Conservation (phyloP, 73 alveolate genomes). For the Effrenium voratum region DNA sequence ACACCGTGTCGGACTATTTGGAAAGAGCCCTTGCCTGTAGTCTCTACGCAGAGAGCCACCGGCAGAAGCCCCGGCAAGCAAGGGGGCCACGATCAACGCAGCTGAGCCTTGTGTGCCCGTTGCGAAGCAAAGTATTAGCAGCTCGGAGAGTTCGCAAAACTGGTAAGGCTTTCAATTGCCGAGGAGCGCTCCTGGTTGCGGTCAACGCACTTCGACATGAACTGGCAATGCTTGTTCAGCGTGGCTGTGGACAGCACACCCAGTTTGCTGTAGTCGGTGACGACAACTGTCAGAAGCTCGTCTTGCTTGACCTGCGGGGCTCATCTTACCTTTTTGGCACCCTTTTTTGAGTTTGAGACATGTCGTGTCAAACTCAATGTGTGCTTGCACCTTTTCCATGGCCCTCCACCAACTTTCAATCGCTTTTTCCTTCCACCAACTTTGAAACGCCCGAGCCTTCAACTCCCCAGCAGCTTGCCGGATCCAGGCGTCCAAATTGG, state of each 20-base stretch:
- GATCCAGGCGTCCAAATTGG: conserved; percentile 15
- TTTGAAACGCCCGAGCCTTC: no score
- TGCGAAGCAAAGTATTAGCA: not conserved
- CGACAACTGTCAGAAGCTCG: not conserved
- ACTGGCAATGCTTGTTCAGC: conserved; percentile 8
- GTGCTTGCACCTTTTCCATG: no score
- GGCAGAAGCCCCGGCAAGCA: not conserved
- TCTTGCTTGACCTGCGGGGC: conserved; percentile 9
- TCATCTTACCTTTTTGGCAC: not conserved
- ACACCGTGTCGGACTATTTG: not conserved
- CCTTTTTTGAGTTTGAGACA: not conserved
- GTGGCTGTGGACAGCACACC: not conserved
- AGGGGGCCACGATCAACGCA: conserved; percentile 13
- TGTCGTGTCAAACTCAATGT: no score
- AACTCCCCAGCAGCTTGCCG: not conserved
- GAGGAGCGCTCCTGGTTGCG: not conserved
- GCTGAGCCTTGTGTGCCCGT: not conserved
- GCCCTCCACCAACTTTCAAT: no score
- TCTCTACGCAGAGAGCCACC: conserved; percentile 1
- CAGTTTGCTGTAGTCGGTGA: not conserved
- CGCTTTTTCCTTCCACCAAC: no score
- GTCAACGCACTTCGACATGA: not conserved
- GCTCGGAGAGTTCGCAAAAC: not conserved
- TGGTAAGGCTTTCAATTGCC: not conserved
- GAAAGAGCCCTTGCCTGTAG: not conserved